These are phyloP conservation scores for Ceratonia siliqua DNA, from an alignment of 306 rosid genomes.

Conservation along the genomic window DNA sequence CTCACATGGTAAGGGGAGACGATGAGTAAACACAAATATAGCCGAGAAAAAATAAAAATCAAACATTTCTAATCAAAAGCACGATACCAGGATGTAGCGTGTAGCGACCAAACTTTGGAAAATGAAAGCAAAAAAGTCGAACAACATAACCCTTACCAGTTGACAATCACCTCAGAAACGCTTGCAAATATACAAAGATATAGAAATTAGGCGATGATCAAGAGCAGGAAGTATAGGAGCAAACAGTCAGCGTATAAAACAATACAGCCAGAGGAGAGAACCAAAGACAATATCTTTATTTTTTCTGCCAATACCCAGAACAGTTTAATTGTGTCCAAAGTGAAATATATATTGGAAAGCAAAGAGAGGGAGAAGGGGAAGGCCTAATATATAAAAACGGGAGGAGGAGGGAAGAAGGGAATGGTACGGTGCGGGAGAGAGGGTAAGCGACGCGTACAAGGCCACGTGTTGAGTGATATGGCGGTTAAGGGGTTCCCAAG, in stretches of 20 bases:
- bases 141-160: background rate
- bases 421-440: background rate
- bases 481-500: slow-evolving; percentile 14
- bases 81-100: background rate
- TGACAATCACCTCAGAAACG: background rate
- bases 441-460: slow-evolving; percentile 13
- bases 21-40: background rate
- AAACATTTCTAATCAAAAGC: background rate
- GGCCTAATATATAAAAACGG: background rate
- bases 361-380: background rate
- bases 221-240: background rate
- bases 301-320: background rate
- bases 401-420: background rate
- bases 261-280: background rate
- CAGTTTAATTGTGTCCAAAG: background rate
- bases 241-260: background rate
- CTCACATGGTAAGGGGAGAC: background rate
- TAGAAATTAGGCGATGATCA: background rate
- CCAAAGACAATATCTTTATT: background rate
- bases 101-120: background rate
- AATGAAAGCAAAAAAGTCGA: background rate
- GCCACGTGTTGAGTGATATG: slow-evolving; percentile 46
- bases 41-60: background rate
- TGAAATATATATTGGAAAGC: background rate
- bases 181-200: background rate